Base-by-base conservation (phyloP, 1,284 basidiomycete species). In the Rhodotorula glutinis region DNA sequence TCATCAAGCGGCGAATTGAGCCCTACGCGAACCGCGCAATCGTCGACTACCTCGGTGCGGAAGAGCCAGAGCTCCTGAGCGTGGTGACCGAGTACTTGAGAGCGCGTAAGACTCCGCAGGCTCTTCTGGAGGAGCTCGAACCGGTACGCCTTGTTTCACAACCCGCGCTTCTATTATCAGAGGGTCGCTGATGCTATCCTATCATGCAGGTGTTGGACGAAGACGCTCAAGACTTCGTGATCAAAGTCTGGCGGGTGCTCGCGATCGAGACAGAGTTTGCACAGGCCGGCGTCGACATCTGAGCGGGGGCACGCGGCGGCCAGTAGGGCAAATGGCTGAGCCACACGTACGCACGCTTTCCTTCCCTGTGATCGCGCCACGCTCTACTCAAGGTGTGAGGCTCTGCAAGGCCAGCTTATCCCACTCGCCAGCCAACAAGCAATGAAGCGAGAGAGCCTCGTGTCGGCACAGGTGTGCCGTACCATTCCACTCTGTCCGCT, bases 71-170 rank as follows among this genome's bases (percentile, higher is more conserved):
- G 62, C 68, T 78, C 25, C 63, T 78, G 33, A 73, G 59, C 49
- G 75, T 72, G n/a, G 75, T 77, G 29, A 65, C 74, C 52, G 74
- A 75, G 41, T 74, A 77, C 60, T 58, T 78, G 53, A 64, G 72
- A 25, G 75, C 69, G 49, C 74, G 73, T 66, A 76, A 75, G 62
- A 53, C 65, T 13, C 70, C 76, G 40, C 65, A 72, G 41, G 74
- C 71, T 21, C 73, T 78, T 30, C 70, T 75, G n/a, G 76, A 77
- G 30, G 77, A 77, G 63, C 68, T 78, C 25, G 77, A 78, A 52
- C 74, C 76, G 38, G 76, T 78, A 21, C 27, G 75, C 69, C 29
- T 11, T 17, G 49, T 13, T 11, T 29, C 51, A 38, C 33, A 11
- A n/a, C 33, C 33, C 33, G 33, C 33, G 33, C 33, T 38, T 30